Evolutionary conservation across 2,329 filamentous ascomycete genomes (phyloP).

Genomic region (Fusarium sp.): DNA sequence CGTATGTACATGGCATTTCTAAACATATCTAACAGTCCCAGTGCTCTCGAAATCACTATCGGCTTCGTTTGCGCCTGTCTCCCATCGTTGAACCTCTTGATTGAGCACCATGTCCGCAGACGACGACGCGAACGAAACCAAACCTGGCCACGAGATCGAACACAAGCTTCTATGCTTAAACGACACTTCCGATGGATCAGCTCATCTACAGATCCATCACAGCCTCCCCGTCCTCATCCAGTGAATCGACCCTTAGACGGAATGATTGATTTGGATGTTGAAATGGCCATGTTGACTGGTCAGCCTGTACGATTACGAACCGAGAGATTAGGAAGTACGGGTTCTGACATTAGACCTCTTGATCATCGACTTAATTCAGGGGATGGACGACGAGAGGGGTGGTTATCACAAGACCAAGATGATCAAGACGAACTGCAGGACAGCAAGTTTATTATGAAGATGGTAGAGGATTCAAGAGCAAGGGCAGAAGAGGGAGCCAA

Average conservation of each 20-base stretch:
- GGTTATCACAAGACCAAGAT: slow-evolving; percentile 19
- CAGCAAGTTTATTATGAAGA: slow-evolving; percentile 39
- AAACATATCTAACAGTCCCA: slow-evolving; percentile 3
- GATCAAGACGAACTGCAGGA: slow-evolving; percentile 13
- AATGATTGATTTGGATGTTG: slow-evolving; percentile 40
- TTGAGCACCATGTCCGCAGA: slow-evolving; percentile 32
- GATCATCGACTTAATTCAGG: slow-evolving; percentile 31
- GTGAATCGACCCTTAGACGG: slow-evolving; percentile 2
- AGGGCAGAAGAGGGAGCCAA: slow-evolving; percentile 34
- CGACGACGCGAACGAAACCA: slow-evolving; percentile 14
- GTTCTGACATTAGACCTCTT: slow-evolving; percentile 22
- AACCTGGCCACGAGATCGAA: slow-evolving; percentile 10
- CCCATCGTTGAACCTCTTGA: slow-evolving; percentile 36
- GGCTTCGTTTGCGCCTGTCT: slow-evolving; percentile 45
- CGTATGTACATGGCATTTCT: slow-evolving; percentile 4
- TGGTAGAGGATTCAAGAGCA: slow-evolving; percentile 36
- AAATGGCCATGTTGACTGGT: slow-evolving; percentile 42
- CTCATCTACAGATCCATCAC: slow-evolving; percentile 22
- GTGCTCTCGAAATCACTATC: slow-evolving; percentile 38
- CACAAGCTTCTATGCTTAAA: slow-evolving; percentile 5
- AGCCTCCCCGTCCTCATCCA: slow-evolving; percentile 1
- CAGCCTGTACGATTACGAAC: slow-evolving; percentile 25
- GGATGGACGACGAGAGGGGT: slow-evolving; percentile 36
- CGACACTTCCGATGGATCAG: slow-evolving; percentile 35
- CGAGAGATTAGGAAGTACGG: slow-evolving; percentile 4